Base-by-base conservation (phyloP, 2,329 filamentous ascomycete genomes). In the Penicillium sp. region DNA sequence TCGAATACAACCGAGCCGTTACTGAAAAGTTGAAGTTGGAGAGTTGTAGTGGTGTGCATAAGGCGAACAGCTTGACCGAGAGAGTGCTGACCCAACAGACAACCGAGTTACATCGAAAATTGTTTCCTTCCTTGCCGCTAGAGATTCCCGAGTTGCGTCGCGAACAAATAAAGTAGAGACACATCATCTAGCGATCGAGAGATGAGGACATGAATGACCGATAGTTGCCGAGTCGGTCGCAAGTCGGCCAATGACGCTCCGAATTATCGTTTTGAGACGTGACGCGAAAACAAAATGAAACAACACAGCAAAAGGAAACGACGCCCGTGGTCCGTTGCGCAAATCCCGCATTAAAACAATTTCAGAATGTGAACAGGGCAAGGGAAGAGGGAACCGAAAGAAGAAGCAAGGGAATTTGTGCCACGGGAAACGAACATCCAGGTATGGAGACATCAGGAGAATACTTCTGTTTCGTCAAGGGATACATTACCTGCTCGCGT, bases 71-170 rank as follows among this genome's bases (percentile, higher is more conserved):
- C 62, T 71, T 49, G 52, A 54, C 49, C 50, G 56, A 58, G 56
- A 58, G 50, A 67, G 63, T 69, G 68, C 64, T 70, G 69, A 66
- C 56, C 57, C 66, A 69, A 64, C 61, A 68, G 65, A 70, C 55
- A 70, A 67, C 65, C 67, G 66, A 69, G 70, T 70, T 72, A 72
- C 69, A 71, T 69, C 66, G 68, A 67, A 64, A 64, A 59, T 61
- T 65, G 61, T 61, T 63, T 59, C 60, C 55, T 65, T 62, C 65
- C 62, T 64, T 69, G 68, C 65, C 67, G 69, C 68, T 66, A 70
- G 57, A 63, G 48, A 59, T 65, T 60, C 58, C 64, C 64, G 63
- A 63, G 55, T 65, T 61, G 63, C 58, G 65, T 58, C 63, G 64
- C 60, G 62, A 66, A 66, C 58, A 63, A 67, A 68, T 59, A 60